Evolutionary conservation across 441 rosid genomes (phyloP), one percentile per base, ranked within the genome.

Genomic region (Populus trichocarpa): DNA sequence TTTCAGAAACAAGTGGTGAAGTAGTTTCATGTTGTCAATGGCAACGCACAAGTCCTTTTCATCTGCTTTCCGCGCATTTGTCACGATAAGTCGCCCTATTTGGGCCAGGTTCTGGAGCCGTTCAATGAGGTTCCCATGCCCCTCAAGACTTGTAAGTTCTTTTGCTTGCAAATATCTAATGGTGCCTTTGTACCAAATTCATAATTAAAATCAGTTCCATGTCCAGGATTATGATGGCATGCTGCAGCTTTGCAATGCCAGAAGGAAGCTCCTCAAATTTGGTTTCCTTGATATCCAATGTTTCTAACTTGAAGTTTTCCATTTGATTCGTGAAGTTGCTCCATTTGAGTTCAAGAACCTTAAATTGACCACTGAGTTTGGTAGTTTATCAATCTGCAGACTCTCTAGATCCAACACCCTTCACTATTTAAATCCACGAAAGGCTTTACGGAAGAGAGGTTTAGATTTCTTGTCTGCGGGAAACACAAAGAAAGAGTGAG

Each of bases 91-190:
- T 33, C 35, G 38, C 38, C 38, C 38, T 36, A 36, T 36, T 36
- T 36, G 38, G 9, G 9, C 38, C 9, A 36, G 38, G 38, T 36
- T 36, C 35, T 0, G 35, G 35, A 33, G 35, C 6, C 35, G 35
- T 33, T 6, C 6, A 6, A 33, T 38, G 82, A 75, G 46, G 83
- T 75, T 14, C 84, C 81, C 18, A 85, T 25, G 35, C 78, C 30
- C 13, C 38, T 36, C 35, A 61, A 77, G 71, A 72, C 84, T 76
- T 85, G 85, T 73, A 85, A 64, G 30, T 80, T 87, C 82, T 83
- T 86, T 32, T 82, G 30, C 76, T 38, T 59, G 40, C 75, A 72
- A 16, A 86, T 74, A 1, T 75, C 57, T 61, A 26, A 26, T 26
- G 28, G 74, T 23, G 23, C 77, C 22, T 0, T 10, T 33, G 77